These are phyloP conservation scores for Batkoa obscura DNA, from an alignment of 371 early-diverging fungal genomes.

Conservation along the genomic window DNA sequence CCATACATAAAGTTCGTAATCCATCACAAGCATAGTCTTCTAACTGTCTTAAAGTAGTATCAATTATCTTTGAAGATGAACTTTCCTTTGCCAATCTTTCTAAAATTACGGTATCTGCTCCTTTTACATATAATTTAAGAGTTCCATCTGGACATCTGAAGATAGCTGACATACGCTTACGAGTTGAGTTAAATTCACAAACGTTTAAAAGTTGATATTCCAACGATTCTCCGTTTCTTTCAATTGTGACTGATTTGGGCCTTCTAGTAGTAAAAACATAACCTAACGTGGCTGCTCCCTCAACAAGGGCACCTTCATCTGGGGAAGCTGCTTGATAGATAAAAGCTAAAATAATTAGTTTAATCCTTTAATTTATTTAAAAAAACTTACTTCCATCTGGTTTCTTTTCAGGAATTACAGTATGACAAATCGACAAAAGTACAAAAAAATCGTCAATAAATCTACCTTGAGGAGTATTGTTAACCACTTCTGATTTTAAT, in stretches of 20 bases:
- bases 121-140: conserved; percentile 90
- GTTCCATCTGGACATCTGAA: conserved; percentile 78
- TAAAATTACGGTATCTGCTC: conserved; percentile 95
- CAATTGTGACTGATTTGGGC: conserved; percentile 67
- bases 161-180: conserved; percentile 92
- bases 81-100: conserved; percentile 54
- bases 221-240: conserved; percentile 32
- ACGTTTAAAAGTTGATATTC: conserved; percentile 82
- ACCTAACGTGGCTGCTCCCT: conserved; percentile 45
- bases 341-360: conserved; percentile 13
- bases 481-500: not conserved
- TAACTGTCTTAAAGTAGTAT: conserved; percentile 46
- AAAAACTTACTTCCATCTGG: conserved; percentile 7
- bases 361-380: not conserved
- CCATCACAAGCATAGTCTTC: conserved; percentile 83
- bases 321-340: conserved; percentile 79
- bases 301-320: conserved; percentile 78
- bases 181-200: conserved; percentile 92
- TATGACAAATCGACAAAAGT: conserved; percentile 85
- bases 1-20: conserved; percentile 84
- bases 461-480: not conserved
- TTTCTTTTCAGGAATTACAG: conserved; percentile 77
- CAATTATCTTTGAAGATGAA: conserved; percentile 50
- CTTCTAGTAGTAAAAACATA: conserved; percentile 56
- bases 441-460: conserved; percentile 38